Evolutionary conservation across 192 early-diverging fungal genomes (phyloP), one percentile per base, ranked within the genome.

Genomic region (Lunasporangiospora selenospora): DNA sequence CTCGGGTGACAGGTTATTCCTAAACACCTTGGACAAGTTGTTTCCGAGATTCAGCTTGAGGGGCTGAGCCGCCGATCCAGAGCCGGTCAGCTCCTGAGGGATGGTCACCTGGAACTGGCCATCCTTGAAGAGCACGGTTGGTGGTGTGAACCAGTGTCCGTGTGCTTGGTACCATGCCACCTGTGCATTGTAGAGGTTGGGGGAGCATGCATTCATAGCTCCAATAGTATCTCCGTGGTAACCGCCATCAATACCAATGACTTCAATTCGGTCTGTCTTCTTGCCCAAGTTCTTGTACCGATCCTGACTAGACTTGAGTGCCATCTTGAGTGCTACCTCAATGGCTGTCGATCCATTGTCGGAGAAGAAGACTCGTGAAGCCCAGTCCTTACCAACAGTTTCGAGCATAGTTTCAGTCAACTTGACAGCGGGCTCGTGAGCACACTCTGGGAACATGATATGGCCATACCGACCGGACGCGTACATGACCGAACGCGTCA

Each of bases 161-260:
- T 69, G 70, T 3, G 81, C 79, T 33, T 78, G 58, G 42, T 88
- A 92, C 91, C 90, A 92, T 40, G 81, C 67, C 15, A 92, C 87
- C 32, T 85, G 69, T 19, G 76, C 77, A 55, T 93, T 93, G 59
- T 85, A 92, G 8, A 84, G 76, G 47, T 86, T 90, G 29, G 91
- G 90, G 33, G 83, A 80, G 56, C 86, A 90, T 5, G 88, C 87
- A 62, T 91, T 85, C 93, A 94, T 94, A 21, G 87, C 84, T 24
- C 92, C 92, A 39, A 93, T 93, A 1, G 93, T 94, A 55, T 94
- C 93, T 32, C 93, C 93, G 62, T 94, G 93, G 61, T 94, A 94
- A n/a, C 83, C 81, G 7, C 93, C 90, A 29, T 89, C 76, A 4
- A 92, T 55, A 26, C 91, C 91, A 29, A 93, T 61, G 3, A 91